These are phyloP conservation scores for Leonotis leonurus DNA, from an alignment of 257 asterid genomes.

Conservation along the genomic window DNA sequence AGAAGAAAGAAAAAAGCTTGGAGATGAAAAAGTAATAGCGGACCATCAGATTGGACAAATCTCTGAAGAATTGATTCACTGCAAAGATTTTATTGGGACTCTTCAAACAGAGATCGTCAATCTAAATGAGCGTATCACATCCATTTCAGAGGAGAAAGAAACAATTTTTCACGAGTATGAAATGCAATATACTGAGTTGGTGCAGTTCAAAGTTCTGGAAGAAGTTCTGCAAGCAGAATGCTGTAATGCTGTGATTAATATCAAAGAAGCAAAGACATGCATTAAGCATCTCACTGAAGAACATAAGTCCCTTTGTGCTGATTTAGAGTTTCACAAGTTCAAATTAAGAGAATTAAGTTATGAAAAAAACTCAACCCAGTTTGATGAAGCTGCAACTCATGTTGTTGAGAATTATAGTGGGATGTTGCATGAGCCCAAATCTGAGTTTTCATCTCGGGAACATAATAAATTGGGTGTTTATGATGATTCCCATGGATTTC, in stretches of 20 bases:
- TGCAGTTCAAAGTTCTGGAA: conserved; percentile 29
- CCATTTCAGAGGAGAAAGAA: conserved; percentile 39
- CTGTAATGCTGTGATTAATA: conserved; percentile 39
- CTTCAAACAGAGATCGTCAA: conserved; percentile 55
- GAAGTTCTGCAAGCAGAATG: conserved; percentile 46
- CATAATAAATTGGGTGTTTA: conserved; percentile 23
- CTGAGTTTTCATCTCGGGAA: conserved; percentile 24
- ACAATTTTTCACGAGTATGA: conserved; percentile 37
- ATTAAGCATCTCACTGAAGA: conserved; percentile 48
- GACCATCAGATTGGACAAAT: conserved; percentile 38
- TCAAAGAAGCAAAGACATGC: conserved; percentile 44
- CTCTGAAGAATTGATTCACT: conserved; percentile 41
- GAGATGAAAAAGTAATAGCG: conserved; percentile 37
- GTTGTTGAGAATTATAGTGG: conserved; percentile 22
- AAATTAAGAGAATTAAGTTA: conserved; percentile 31
- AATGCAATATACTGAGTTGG: conserved; percentile 42
- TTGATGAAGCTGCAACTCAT: conserved; percentile 29
- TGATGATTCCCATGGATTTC: conserved; percentile 36
- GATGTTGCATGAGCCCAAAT: too few relatives aligned
- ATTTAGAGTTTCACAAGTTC: conserved; percentile 39
- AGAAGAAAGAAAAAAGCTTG: conserved; percentile 50
- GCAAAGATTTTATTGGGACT: conserved; percentile 36
- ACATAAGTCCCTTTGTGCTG: conserved; percentile 43
- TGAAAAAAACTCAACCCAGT: conserved; percentile 23
- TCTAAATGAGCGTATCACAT: conserved; percentile 26